A percentile compares a stretch with the other conserved stretches of the same genome.
Conservation (phyloP, 1,284 basidiomycete species). For the Exsudoporus floridanus region DNA sequence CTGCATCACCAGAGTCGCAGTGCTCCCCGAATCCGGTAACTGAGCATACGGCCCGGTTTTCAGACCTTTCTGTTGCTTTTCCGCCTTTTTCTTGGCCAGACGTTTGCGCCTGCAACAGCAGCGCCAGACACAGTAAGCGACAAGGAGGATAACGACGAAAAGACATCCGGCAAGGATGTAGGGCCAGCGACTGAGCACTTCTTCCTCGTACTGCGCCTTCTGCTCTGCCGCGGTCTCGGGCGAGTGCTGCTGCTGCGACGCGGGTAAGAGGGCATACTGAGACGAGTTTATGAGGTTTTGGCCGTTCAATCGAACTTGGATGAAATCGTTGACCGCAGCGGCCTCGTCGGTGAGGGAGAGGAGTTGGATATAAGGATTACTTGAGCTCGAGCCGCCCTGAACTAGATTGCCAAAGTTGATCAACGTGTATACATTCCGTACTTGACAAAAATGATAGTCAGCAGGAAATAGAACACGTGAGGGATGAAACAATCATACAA, state of each 20-base stretch:
- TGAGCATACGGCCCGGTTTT: conserved; percentile 24
- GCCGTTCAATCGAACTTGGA: conserved; percentile 49
- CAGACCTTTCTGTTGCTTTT: conserved; percentile 17
- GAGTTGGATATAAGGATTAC: conserved; percentile 56
- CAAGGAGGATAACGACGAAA: conserved; percentile 46
- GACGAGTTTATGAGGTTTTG: conserved; percentile 47
- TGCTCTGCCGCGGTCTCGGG: conserved; percentile 66
- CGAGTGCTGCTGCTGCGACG: conserved; percentile 57
- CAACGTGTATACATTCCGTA: conserved; percentile 66
- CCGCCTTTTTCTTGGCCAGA: conserved; percentile 22
- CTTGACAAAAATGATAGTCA: conserved; percentile 38
- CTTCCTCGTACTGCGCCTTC: conserved; percentile 67
- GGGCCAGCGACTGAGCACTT: conserved; percentile 71
- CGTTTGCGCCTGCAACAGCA: conserved; percentile 57
- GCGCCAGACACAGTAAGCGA: conserved; percentile 57
- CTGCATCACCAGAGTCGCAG: conserved; percentile 30
- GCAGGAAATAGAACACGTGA: neutral
- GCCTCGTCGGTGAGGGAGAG: conserved; percentile 46
- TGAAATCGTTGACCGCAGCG: conserved; percentile 54
- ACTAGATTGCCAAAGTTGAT: conserved; percentile 60
- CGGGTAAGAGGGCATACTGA: conserved; percentile 59
- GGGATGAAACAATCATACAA: conserved; percentile 43
- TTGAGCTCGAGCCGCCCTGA: conserved; percentile 37
- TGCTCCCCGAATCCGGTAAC: conserved; percentile 28
- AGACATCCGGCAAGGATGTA: conserved; percentile 71